These are phyloP conservation scores for Boechera stricta DNA, from an alignment of 345 rosid genomes.

Conservation along the genomic window DNA sequence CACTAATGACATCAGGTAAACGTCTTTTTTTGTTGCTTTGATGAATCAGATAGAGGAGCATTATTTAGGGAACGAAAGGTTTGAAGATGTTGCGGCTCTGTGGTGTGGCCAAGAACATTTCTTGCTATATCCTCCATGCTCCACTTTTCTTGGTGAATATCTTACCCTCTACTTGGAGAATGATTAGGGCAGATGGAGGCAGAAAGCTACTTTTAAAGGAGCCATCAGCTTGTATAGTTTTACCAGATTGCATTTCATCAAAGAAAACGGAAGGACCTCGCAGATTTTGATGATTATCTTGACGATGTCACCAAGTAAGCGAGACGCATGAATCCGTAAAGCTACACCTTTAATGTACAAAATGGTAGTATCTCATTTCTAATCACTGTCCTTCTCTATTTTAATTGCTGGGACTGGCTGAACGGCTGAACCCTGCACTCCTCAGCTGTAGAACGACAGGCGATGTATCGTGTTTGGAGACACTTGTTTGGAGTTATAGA, in stretches of 20 bases:
- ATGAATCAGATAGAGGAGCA: neutral
- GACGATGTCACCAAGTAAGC: neutral
- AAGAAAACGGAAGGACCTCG: neutral
- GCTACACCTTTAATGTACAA: neutral
- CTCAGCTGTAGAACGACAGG: neutral
- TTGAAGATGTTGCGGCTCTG: neutral
- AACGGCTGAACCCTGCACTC: neutral
- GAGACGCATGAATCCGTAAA: neutral
- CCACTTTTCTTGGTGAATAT: neutral
- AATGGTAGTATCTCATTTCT: neutral
- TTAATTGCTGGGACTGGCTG: neutral
- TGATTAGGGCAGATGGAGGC: neutral
- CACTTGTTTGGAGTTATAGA: neutral
- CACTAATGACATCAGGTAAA: neutral
- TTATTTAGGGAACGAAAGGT: neutral
- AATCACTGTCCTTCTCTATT: neutral
- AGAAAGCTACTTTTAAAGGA: neutral
- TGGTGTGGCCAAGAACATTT: neutral
- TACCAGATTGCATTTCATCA: neutral
- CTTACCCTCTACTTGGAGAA: neutral
- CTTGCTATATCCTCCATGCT: neutral
- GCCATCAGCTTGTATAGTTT: neutral
- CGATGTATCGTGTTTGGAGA: neutral
- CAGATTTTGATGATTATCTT: neutral
- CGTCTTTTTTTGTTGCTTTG: neutral